These are phyloP conservation scores for Fraxinus velutina DNA, from an alignment of 305 asterid genomes.

Conservation along the genomic window DNA sequence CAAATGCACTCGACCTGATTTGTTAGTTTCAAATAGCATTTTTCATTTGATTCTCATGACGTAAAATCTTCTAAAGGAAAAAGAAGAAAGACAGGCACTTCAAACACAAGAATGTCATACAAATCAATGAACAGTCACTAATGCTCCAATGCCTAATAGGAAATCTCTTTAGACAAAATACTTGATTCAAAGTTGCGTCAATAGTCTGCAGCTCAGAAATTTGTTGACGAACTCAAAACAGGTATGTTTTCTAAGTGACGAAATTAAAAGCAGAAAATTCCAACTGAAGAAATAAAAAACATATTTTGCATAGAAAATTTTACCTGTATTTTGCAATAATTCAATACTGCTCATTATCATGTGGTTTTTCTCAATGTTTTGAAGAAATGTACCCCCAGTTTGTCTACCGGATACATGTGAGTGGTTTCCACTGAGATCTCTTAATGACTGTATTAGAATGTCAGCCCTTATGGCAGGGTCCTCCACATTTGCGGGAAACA, in stretches of 20 bases:
- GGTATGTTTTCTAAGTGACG: neutral
- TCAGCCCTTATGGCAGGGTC: conserved; percentile 87
- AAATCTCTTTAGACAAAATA: neutral
- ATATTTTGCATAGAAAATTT: neutral
- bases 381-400: conserved; percentile 62
- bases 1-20: neutral
- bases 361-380: conserved; percentile 62
- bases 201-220: neutral
- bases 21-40: neutral
- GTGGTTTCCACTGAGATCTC: conserved; percentile 51
- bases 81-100: neutral
- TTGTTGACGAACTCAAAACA: neutral
- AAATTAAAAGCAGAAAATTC: neutral
- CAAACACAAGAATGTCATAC: neutral
- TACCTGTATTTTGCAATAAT: conserved; percentile 58
- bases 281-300: neutral
- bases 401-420: conserved; percentile 29
- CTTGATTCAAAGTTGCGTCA: neutral
- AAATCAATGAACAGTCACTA: neutral
- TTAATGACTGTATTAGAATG: conserved; percentile 63
- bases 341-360: conserved; percentile 61
- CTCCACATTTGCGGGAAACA: conserved; percentile 90
- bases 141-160: neutral
- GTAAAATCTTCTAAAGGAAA: neutral
- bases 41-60: neutral